Evolutionary conservation across 495 filamentous ascomycete genomes (phyloP), one percentile per base, ranked within the genome.

Genomic region (Schizothecium vesticola): DNA sequence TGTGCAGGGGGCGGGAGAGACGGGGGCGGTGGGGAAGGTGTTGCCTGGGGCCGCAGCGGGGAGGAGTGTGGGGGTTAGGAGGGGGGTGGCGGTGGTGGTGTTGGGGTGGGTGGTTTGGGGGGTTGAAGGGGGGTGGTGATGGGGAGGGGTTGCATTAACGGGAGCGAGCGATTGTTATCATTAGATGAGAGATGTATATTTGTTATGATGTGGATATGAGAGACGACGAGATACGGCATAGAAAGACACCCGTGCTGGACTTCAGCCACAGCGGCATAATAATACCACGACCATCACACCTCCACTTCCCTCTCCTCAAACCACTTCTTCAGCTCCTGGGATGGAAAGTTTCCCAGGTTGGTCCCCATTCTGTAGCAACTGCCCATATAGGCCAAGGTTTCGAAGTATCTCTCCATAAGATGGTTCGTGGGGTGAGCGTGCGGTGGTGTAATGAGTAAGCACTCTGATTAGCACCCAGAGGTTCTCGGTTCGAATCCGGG

Each of bases 11-110:
- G 78, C 73, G 19, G 76, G 74, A n/a, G 79, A 65, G 33, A 86
- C 83, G 56, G 82, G 81, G 13, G 85, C 83, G 24, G 86, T 90
- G 57, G 85, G 83, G 61, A 93, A 93, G 83, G 84, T 78, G 69
- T 70, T 84, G 63, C 81, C 84, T 16, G 69, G 72, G 29, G 10
- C n/a, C 16, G 61, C 61, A 13, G 58, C 21, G 33, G 31, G 21
- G 63, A 21, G 19, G n/a, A 55, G 55, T 13, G 11, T 22, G 23
- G 56, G 22, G 31, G 29, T 26, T 19, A 59, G 67, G n/a, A 29
- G 22, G 43, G 22, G 60, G 28, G 55, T 25, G 33, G 66, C 25
- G 57, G 26, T 26, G 62, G 58, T 10, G 59, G 7, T 56, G 57
- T 59, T 61, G 19, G 61, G 59, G 29, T 60, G 55, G 23, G 36